phyloP scores from a whole-genome alignment of 345 rosid species.

The Microcos paniculata region DNA sequence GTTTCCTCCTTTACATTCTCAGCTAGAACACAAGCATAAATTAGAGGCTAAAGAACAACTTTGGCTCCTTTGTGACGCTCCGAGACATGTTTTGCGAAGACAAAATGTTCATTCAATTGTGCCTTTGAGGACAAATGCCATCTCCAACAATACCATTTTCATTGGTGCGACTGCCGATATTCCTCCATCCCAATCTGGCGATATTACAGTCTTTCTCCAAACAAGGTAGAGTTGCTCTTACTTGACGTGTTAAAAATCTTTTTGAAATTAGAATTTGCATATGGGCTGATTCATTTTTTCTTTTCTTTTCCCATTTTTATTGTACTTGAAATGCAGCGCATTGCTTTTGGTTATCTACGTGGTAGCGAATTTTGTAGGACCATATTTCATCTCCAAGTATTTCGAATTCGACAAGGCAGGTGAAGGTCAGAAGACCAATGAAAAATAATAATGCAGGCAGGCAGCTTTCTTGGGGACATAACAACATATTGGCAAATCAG shows the following conservation, averaged over 20 bases:
- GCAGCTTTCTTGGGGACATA: not conserved
- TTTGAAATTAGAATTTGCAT: not conserved
- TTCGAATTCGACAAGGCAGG: conserved; percentile 18
- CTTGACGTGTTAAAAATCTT: not conserved
- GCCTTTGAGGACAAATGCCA: conserved; percentile 14
- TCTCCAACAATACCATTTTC: conserved; percentile 7
- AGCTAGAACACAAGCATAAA: not conserved
- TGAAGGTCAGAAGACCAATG: conserved; percentile 15
- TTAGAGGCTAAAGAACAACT: not conserved
- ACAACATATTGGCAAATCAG: not conserved
- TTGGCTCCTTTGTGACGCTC: not conserved
- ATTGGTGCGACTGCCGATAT: conserved; percentile 27
- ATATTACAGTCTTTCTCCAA: conserved; percentile 32
- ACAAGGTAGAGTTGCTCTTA: conserved; percentile 30
- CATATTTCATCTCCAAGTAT: conserved; percentile 33
- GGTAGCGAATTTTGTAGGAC: conserved; percentile 39
- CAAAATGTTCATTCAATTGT: not conserved
- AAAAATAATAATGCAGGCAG: not conserved
- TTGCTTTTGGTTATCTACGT: conserved; percentile 34
- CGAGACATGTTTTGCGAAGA: not conserved
- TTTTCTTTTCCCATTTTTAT: not conserved
- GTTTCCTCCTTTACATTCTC: conserved; percentile 9
- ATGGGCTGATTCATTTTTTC: not conserved
- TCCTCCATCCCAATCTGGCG: conserved; percentile 29
- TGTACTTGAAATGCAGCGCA: conserved; percentile 38